Conservation (phyloP, 1,139 yeast genomes). For the Diutina pseudorugosa region DNA sequence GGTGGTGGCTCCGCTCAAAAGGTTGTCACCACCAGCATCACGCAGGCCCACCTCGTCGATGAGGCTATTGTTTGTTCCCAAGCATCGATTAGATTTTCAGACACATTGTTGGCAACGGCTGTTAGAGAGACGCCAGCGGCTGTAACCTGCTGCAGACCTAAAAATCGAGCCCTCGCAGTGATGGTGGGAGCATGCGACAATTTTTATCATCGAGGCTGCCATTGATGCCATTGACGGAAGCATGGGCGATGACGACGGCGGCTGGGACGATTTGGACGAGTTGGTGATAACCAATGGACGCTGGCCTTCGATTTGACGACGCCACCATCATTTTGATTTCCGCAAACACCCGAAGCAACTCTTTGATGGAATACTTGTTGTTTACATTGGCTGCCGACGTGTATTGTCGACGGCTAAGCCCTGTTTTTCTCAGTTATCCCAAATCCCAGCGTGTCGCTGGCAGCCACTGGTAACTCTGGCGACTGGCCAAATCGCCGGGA, state of each 20-base stretch:
- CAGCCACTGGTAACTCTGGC: no score
- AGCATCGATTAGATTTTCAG: not conserved
- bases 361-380: no score
- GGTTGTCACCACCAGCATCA: no score
- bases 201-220: not conserved
- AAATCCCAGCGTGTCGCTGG: no score
- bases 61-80: not conserved
- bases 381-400: no score
- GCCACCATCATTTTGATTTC: no score
- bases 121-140: not conserved
- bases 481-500: not conserved
- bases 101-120: not conserved
- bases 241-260: not conserved
- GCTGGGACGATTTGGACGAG: not conserved
- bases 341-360: no score
- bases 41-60: not conserved
- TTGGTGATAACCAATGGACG: no score
- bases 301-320: no score
- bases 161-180: not conserved
- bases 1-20: no score
- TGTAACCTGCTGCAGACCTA: not conserved
- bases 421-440: no score
- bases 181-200: not conserved
- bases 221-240: not conserved
- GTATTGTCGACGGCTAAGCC: no score